Evolutionary conservation across 2,329 filamentous ascomycete genomes (phyloP), one percentile per base, ranked within the genome.

Genomic region (Microsporum ferrugineum): DNA sequence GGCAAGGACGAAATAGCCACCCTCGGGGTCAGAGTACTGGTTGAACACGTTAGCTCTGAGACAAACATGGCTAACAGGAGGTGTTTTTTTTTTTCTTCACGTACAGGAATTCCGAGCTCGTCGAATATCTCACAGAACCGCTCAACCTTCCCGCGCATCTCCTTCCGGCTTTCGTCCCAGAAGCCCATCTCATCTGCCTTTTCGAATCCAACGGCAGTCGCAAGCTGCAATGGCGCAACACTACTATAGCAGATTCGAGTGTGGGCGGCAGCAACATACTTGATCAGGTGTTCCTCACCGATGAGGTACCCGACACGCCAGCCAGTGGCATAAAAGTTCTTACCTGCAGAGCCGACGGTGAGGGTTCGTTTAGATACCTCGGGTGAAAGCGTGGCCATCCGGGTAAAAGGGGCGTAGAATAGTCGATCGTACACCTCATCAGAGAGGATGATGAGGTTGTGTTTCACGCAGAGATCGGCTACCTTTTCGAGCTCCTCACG

Each of bases 281-380:
- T 88, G 76, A 97, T 91, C 59, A 97, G 79, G 63, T 96, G 84
- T 59, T 89, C 84, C 0, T 89, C 90, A 0, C 94, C 94, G 70
- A 97, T 94, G 41, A 99, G 79, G 85, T 92, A 99, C 60, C 94
- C 89, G 66, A 97, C 91, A 62, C 94, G 86, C 94, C 94, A 99
- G 56, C 94, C 94, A 0, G 94, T 99, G 61, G 89, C 90, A 71
- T 97, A 97, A 76, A 99, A 99, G 79, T 94, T 95, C 82, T 99
- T 99, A 68, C 94, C 94, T 0, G 91, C 94, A 0, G 91, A 96
- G 23, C 94, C 94, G 34, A 99, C 94, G 0, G 94, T 97, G 57
- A 99, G 76, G 3, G 94, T 97, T 66, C 95, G 81, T 62, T 84
- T 84, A 67, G 91, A 91, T 58, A 97, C 85, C 72, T 96, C 91